phyloP scores from a whole-genome alignment of 2,329 filamentous ascomycete species.

The Colletotrichum nymphaeae region DNA sequence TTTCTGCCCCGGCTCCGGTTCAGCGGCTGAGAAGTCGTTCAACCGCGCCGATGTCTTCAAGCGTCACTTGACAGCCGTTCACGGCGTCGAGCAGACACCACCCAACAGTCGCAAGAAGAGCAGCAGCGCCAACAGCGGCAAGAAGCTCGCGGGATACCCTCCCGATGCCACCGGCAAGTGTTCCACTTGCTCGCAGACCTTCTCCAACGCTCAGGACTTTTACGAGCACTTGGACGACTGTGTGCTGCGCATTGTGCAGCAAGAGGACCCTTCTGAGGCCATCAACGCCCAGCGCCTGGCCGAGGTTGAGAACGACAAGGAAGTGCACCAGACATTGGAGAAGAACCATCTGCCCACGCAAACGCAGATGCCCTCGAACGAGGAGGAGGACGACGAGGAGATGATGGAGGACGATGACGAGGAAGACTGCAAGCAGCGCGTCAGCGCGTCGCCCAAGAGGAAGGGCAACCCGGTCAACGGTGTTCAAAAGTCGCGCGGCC shows the following conservation, averaged over 20 bases:
- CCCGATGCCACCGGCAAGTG: slow-evolving; percentile 91
- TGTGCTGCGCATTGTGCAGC: slow-evolving; percentile 77
- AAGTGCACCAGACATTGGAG: slow-evolving; percentile 71
- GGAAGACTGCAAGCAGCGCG: slow-evolving; percentile 60
- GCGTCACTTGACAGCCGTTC: slow-evolving; percentile 88
- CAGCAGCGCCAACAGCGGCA: slow-evolving; percentile 55
- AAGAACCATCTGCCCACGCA: slow-evolving; percentile 69
- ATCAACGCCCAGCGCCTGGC: slow-evolving; percentile 76
- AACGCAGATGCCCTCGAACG: slow-evolving; percentile 49
- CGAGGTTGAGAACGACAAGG: slow-evolving; percentile 72
- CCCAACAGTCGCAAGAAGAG: slow-evolving; percentile 88
- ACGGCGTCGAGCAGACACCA: slow-evolving; percentile 91
- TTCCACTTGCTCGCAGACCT: slow-evolving; percentile 91
- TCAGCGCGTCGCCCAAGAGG: slow-evolving; percentile 58
- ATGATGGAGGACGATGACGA: slow-evolving; percentile 62
- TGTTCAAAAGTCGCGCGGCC: slow-evolving; percentile 74
- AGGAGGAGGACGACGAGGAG: slow-evolving; percentile 65
- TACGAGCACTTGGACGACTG: slow-evolving; percentile 94
- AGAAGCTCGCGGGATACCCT: slow-evolving; percentile 78
- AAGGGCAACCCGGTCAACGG: slow-evolving; percentile 68
- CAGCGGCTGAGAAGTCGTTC: slow-evolving; percentile 92
- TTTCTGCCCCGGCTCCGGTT: slow-evolving; percentile 91
- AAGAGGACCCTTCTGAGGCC: slow-evolving; percentile 76
- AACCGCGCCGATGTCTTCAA: slow-evolving; percentile 97
- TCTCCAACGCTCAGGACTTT: slow-evolving; percentile 95